phyloP scores from a whole-genome alignment of 768 basidiomycete genomes.

The Lentinus brumalis region DNA sequence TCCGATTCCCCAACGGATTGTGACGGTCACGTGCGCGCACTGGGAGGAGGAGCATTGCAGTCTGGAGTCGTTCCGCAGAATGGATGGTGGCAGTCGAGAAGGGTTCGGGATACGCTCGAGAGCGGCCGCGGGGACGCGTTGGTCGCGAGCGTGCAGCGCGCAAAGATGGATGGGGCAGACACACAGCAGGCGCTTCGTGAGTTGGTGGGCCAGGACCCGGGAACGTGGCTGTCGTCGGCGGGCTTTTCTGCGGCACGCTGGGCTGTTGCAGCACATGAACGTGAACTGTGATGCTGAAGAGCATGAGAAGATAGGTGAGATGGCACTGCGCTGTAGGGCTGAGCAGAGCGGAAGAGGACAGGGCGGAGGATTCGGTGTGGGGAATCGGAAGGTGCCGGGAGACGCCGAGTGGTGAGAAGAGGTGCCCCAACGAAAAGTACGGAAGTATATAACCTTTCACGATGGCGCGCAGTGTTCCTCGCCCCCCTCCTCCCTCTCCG shows the following conservation, averaged over 20 bases:
- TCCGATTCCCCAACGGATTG: constrained; percentile 15
- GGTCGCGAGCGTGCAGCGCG: neutral
- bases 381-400: constrained; percentile 12
- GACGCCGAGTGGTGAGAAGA: constrained; percentile 11
- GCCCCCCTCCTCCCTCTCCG: constrained; percentile 18
- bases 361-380: constrained; percentile 1
- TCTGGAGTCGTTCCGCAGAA: neutral
- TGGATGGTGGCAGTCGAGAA: neutral
- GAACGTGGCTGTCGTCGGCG: neutral
- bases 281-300: no score
- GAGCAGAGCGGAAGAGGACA: neutral
- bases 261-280: no score
- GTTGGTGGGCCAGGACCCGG: constrained; percentile 13
- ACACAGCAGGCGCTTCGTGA: constrained; percentile 2
- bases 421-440: constrained; percentile 18
- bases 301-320: no score
- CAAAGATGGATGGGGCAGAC: neutral
- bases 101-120: constrained; percentile 12
- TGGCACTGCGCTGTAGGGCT: neutral
- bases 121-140: constrained; percentile 2
- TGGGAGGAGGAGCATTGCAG: neutral
- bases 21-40: constrained; percentile 7
- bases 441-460: constrained; percentile 15
- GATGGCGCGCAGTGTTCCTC: neutral
- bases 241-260: no score